phyloP scores from a whole-genome alignment of 2,329 filamentous ascomycete genomes.

The Colletotrichum sp. region DNA sequence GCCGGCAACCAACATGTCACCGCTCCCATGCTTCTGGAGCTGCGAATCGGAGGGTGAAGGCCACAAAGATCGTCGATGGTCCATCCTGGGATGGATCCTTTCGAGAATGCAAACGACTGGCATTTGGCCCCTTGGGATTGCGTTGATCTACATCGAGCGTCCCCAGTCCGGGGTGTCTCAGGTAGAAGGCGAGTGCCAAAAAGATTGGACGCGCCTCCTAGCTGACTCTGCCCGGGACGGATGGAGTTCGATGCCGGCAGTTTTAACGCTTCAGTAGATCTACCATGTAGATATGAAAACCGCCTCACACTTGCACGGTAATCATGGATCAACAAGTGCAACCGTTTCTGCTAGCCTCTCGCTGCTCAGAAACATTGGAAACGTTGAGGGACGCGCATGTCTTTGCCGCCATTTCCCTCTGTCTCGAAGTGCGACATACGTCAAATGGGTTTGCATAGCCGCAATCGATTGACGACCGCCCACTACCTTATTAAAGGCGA shows the following conservation, averaged over 20 bases:
- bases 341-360: not conserved
- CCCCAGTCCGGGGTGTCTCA: slow-evolving; percentile 11
- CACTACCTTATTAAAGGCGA: not conserved
- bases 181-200: not conserved
- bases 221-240: not conserved
- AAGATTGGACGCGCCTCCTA: not conserved
- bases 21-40: not conserved
- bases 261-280: not conserved
- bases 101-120: slow-evolving; percentile 18
- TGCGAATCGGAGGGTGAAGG: not conserved
- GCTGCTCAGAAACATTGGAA: not conserved
- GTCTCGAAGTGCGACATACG: not conserved
- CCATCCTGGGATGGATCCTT: not conserved
- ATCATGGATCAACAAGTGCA: not conserved
- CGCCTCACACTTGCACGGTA: not conserved
- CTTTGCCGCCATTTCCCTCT: not conserved
- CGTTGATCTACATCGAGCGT: slow-evolving; percentile 10
- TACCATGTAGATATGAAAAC: not conserved
- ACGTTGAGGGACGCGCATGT: not conserved
- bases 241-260: not conserved
- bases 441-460: not conserved
- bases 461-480: not conserved
- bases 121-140: not conserved
- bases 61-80: slow-evolving; percentile 11
- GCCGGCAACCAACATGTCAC: not conserved